These are phyloP conservation scores for Orbilia quercus DNA, from an alignment of 2,329 filamentous ascomycete species.

Conservation along the genomic window DNA sequence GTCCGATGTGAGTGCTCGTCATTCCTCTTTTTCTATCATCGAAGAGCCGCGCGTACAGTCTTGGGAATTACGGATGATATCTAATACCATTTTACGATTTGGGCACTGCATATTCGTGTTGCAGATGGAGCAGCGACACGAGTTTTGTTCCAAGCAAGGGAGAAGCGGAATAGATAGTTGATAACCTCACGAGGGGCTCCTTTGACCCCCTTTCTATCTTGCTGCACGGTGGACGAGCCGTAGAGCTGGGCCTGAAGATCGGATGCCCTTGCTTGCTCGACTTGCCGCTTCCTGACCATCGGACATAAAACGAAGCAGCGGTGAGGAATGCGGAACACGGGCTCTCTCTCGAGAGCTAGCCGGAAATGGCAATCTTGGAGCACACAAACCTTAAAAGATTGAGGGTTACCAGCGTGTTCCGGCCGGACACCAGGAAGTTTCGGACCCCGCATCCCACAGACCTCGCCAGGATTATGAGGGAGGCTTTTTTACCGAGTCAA, in stretches of 20 bases:
- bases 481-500: no score
- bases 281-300: conserved; percentile 7
- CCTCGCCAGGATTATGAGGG: conserved; percentile 11
- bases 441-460: conserved; percentile 41
- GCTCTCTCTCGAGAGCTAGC: conserved; percentile 9
- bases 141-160: conserved; percentile 8
- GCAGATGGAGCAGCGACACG: conserved; percentile 14
- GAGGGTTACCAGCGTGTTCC: conserved; percentile 10
- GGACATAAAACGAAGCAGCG: conserved; percentile 26
- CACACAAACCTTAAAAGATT: conserved; percentile 13
- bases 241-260: conserved; percentile 22
- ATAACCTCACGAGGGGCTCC: conserved; percentile 12
- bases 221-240: neutral
- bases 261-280: conserved; percentile 16
- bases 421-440: conserved; percentile 52
- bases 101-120: conserved; percentile 37
- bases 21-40: neutral
- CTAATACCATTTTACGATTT: conserved; percentile 7
- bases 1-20: neutral
- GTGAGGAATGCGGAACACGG: neutral
- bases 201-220: conserved; percentile 17
- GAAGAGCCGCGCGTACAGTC: neutral
- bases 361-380: conserved; percentile 18
- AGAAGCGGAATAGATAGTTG: conserved; percentile 8
- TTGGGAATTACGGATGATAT: neutral